Conservation (phyloP, 179 eudicot species). For the Gypsophila paniculata region DNA sequence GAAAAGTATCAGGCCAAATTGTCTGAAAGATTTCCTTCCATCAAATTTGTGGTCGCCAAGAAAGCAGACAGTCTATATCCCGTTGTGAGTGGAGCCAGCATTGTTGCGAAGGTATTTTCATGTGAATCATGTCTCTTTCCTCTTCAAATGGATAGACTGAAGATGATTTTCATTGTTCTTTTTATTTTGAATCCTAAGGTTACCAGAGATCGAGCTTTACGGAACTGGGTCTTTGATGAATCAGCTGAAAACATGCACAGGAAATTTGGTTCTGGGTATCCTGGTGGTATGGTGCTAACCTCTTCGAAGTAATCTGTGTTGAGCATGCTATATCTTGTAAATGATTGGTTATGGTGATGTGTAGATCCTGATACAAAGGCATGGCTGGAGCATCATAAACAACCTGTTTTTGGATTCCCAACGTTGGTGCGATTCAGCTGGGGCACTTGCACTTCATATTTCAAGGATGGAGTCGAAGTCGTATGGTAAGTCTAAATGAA, state of each 20-base stretch:
- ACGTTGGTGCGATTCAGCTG: slow-evolving; percentile 89
- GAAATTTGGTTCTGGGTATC: slow-evolving; percentile 91
- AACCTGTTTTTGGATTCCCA: slow-evolving; percentile 86
- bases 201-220: slow-evolving; percentile 81
- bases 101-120: slow-evolving; percentile 77
- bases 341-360: slow-evolving; percentile 21
- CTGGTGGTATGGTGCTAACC: slow-evolving; percentile 56
- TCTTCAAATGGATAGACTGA: slow-evolving; percentile 6
- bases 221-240: slow-evolving; percentile 80
- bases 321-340: neutral
- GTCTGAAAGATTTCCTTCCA: slow-evolving; percentile 71
- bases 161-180: slow-evolving; percentile 14
- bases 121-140: slow-evolving; percentile 12
- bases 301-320: neutral
- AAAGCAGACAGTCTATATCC: slow-evolving; percentile 99
- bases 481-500: slow-evolving; percentile 51
- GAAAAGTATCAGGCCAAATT: slow-evolving; percentile 68
- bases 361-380: slow-evolving; percentile 83
- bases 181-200: slow-evolving; percentile 45
- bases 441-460: slow-evolving; percentile 83
- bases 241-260: slow-evolving; percentile 66
- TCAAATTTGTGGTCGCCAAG: slow-evolving; percentile 94
- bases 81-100: slow-evolving; percentile 98
- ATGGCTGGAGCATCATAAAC: slow-evolving; percentile 84
- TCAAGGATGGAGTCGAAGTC: slow-evolving; percentile 62